These are phyloP conservation scores for Aspergillus ellipticus DNA, from an alignment of 495 filamentous ascomycete species.

Conservation along the genomic window DNA sequence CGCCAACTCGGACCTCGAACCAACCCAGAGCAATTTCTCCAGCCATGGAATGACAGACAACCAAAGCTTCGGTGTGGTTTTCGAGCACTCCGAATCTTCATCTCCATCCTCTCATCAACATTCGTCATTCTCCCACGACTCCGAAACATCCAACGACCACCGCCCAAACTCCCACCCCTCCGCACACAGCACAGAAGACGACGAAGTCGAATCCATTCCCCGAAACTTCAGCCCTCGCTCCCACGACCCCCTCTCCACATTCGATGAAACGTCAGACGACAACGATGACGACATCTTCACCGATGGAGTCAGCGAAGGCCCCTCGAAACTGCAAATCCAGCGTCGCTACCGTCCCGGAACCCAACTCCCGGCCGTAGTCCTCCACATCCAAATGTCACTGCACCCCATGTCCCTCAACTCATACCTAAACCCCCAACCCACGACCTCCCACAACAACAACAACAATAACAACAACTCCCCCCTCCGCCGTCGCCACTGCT, in stretches of 20 bases:
- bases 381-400: conserved; percentile 55
- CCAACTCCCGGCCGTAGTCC: conserved; percentile 38
- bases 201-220: conserved; percentile 42
- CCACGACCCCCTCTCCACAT: conserved; percentile 31
- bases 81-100: conserved; percentile 28
- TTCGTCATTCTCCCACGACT: background rate
- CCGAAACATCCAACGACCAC: background rate
- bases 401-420: conserved; percentile 47
- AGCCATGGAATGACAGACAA: background rate
- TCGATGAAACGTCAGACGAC: conserved; percentile 33
- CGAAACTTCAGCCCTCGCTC: conserved; percentile 30
- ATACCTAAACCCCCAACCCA: conserved; percentile 38
- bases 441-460: background rate
- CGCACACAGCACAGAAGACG: conserved; percentile 25
- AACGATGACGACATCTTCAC: conserved; percentile 50
- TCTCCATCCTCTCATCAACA: background rate
- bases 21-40: conserved; percentile 8
- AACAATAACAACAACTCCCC: background rate
- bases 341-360: conserved; percentile 21
- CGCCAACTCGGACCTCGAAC: conserved; percentile 18
- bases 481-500: conserved; percentile 42
- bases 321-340: conserved; percentile 35
- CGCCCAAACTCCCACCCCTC: conserved; percentile 12
- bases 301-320: conserved; percentile 43
- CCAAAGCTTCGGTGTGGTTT: conserved; percentile 39